Conservation (phyloP, 768 basidiomycete genomes). For the Amanita thiersii region DNA sequence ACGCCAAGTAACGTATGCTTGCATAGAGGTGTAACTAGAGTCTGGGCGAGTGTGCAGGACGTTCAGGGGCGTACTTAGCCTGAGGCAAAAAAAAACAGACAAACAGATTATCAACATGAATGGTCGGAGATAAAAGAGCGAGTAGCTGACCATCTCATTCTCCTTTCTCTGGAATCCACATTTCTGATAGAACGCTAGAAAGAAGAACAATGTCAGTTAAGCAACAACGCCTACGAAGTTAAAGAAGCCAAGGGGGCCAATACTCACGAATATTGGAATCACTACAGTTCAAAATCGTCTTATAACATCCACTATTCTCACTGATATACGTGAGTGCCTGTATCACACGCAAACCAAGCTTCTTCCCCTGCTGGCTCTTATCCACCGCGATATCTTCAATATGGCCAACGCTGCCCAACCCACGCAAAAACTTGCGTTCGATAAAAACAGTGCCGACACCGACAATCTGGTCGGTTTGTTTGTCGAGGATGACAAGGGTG, state of each 20-base stretch:
- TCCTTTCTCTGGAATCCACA: constrained; percentile 91
- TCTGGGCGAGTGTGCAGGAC: constrained; percentile 1
- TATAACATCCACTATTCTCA: constrained; percentile 79
- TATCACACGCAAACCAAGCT: constrained; percentile 83
- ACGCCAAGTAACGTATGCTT: too few species aligned
- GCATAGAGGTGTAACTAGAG: too few species aligned
- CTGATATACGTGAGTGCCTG: constrained; percentile 80
- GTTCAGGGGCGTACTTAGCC: constrained; percentile 8
- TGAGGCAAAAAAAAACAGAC: neutral
- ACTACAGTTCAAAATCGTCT: constrained; percentile 96
- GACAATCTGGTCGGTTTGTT: constrained; percentile 68
- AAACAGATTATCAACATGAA: neutral
- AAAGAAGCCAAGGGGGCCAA: constrained; percentile 2
- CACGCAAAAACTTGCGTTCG: constrained; percentile 91
- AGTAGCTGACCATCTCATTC: constrained; percentile 73
- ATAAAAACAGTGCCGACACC: constrained; percentile 79
- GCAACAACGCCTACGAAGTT: neutral
- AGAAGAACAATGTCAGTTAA: constrained; percentile 6
- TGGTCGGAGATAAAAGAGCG: neutral
- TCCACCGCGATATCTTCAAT: constrained; percentile 98
- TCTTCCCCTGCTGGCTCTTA: constrained; percentile 82
- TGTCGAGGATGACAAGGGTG: constrained; percentile 76
- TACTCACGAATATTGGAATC: constrained; percentile 84
- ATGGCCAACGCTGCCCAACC: constrained; percentile 83
- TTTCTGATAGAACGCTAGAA: constrained; percentile 90